Conservation (phyloP, 768 basidiomycete species). For the Termitomyces eurrhizus region DNA sequence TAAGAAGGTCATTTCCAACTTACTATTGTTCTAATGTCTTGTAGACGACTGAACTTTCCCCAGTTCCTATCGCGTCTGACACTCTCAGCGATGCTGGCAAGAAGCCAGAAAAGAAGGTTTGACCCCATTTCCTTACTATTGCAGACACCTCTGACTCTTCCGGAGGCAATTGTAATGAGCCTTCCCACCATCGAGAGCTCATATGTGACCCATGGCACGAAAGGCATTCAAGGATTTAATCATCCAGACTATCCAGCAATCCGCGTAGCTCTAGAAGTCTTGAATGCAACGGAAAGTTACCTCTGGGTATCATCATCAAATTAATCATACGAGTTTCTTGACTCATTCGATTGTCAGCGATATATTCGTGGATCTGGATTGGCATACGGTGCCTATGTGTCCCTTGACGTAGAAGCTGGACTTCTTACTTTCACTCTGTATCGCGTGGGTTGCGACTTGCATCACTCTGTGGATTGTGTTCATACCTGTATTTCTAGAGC, state of each 20-base stretch:
- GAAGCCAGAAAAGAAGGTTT: conserved; percentile 68
- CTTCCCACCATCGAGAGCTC: conserved; percentile 94
- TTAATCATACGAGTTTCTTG: background rate
- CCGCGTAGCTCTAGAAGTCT: conserved; percentile 76
- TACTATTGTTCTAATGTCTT: conserved; percentile 3
- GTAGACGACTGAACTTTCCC: conserved; percentile 52
- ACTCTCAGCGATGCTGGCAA: conserved; percentile 75
- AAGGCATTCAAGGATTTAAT: conserved; percentile 73
- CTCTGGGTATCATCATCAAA: conserved; percentile 66
- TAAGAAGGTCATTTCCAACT: background rate
- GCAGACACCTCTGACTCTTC: conserved; percentile 8
- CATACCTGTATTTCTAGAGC: conserved; percentile 43
- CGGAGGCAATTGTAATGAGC: conserved; percentile 78
- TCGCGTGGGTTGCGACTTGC: conserved; percentile 46
- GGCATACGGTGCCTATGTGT: conserved; percentile 86
- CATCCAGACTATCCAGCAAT: conserved; percentile 86
- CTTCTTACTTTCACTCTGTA: conserved; percentile 74
- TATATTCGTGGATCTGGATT: conserved; percentile 92
- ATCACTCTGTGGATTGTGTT: background rate
- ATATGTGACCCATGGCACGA: conserved; percentile 74
- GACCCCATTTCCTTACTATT: background rate
- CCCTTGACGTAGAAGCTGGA: conserved; percentile 75
- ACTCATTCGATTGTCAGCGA: conserved; percentile 41
- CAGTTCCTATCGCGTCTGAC: conserved; percentile 61
- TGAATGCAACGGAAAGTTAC: conserved; percentile 93